A percentile compares a stretch with the other conserved stretches of the same genome.
Conservation (phyloP, 495 filamentous ascomycete species). For the Letharia columbiana region DNA sequence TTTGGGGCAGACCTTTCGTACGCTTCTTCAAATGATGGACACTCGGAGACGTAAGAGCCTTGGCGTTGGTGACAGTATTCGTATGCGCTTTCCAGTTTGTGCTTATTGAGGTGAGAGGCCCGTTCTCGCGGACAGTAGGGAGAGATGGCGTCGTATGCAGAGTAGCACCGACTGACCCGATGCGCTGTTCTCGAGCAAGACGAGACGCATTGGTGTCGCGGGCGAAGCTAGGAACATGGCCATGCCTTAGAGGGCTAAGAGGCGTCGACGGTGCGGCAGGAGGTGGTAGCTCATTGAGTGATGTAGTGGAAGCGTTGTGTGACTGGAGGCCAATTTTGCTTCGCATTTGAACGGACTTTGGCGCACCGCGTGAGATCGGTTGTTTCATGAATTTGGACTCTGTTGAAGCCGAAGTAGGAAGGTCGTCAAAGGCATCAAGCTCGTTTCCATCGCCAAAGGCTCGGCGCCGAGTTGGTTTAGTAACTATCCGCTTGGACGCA, state of each 20-base stretch:
- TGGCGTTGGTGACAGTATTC: slow-evolving; percentile 35
- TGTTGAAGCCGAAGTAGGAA: slow-evolving; percentile 75
- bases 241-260: slow-evolving; percentile 39
- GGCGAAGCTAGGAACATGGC: slow-evolving; percentile 71
- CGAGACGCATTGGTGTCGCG: slow-evolving; percentile 86
- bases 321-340: slow-evolving; percentile 53
- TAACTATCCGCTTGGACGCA: slow-evolving; percentile 56
- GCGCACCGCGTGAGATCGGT: slow-evolving; percentile 62
- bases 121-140: slow-evolving; percentile 38
- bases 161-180: slow-evolving; percentile 47
- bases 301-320: slow-evolving; percentile 30
- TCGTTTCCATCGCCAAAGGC: slow-evolving; percentile 91
- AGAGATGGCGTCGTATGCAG: slow-evolving; percentile 22
- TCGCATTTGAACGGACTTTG: slow-evolving; percentile 46
- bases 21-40: slow-evolving; percentile 47
- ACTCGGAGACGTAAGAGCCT: slow-evolving; percentile 24
- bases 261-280: slow-evolving; percentile 50
- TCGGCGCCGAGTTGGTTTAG: slow-evolving; percentile 60
- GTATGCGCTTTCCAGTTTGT: slow-evolving; percentile 75
- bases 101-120: slow-evolving; percentile 54
- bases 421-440: slow-evolving; percentile 85
- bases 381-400: slow-evolving; percentile 78
- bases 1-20: slow-evolving; percentile 43
- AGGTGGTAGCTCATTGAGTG: slow-evolving; percentile 44
- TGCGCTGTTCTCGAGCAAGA: slow-evolving; percentile 79